Evolutionary conservation across 108 stramenopile genomes (phyloP), one percentile per base, ranked within the genome.

Genomic region (Stephanodiscus minutulus): DNA sequence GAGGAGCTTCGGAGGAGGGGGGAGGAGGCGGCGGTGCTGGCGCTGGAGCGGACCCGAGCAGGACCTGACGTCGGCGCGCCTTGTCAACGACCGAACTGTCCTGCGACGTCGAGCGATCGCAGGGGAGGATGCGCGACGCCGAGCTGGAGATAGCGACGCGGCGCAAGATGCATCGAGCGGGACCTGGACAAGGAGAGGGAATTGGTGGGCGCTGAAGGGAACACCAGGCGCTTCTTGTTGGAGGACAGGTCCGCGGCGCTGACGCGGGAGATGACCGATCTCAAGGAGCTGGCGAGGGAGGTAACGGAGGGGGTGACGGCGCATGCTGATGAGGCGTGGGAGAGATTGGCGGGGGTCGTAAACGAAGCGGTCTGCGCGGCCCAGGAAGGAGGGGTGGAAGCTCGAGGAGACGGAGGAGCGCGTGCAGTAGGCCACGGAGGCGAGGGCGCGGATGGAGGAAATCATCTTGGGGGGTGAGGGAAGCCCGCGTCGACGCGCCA

Each of bases 131-230:
- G n/a, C n/a, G n/a, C n/a, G n/a, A n/a, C n/a, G n/a, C n/a, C 56
- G 6, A 66, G 79, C 24, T 37, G 85, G 10, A 81, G 59, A 72
- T 73, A 35, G 63, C 74, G 20, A 72, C 82, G 17, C 71, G 68
- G 37, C 50, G 72, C 28, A 69, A 87, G 48, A 67, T 52, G 41
- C 43, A n/a, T 76, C 49, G 82, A 88, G 55, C 70, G 70, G 48
- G 87, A 87, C 64, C 57, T 88, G 58, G 61, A 70, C 68, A 76
- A 82, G 49, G 84, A 89, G 31, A 78, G 88, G 15, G 67, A 77
- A 53, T 70, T 93, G 61, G 79, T 85, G n/a, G 5, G 59, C 62
- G 37, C 39, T 91, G 67, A 91, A 90, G n/a, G 72, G 87, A 89
- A 58, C 82, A 88, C 55, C 79, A 85, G 35, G 66, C 89, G 72